Evolutionary conservation across 306 rosid species (phyloP), one percentile per base, ranked within the genome.

Genomic region (Cucurbita maxima): DNA sequence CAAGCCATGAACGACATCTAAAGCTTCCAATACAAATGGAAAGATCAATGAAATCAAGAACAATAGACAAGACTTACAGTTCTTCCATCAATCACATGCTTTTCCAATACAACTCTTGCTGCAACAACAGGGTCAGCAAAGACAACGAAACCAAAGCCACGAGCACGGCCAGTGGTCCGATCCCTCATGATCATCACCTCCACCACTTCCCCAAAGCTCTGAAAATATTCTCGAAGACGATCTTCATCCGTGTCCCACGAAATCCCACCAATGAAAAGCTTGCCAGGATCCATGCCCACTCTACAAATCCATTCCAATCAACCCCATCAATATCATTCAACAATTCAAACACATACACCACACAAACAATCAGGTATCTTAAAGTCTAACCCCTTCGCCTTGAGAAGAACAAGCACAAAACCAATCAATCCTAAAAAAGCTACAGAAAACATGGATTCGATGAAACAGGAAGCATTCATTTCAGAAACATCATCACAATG

Each of bases 231-330:
- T 75, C 88, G 86, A 62, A 93, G 94, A 54, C 98, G 94, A 76
- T 88, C 97, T 81, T 90, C 97, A 84, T 86, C 87, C 22, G 98
- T 93, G 94, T 93, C 97, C 98, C 98, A 93, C 25, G 98, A 93
- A 82, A 92, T 92, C 71, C 97, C 96, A 10, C 96, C 96, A 63
- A 92, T 86, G 83, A 92, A 92, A 75, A 92, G 87, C 76, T 73
- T 73, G 53, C 76, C 63, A 73, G 76, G 76, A 54, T 73, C 76
- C 76, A 73, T 73, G 51, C 66, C 76, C 51, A 73, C 66, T 56
- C 76, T 73, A 73, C 63, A 73, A 73, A 73, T 73, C 76, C 67
- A 73, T 38, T 55, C 37, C 76, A 56, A 73, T 14, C 4, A 54
- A 54, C 19, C 64, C 62, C 45, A 34, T 70, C 56, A 70, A 51